Base-by-base conservation (phyloP, 2,329 filamentous ascomycete species). In the Trichoderma pleuroti region DNA sequence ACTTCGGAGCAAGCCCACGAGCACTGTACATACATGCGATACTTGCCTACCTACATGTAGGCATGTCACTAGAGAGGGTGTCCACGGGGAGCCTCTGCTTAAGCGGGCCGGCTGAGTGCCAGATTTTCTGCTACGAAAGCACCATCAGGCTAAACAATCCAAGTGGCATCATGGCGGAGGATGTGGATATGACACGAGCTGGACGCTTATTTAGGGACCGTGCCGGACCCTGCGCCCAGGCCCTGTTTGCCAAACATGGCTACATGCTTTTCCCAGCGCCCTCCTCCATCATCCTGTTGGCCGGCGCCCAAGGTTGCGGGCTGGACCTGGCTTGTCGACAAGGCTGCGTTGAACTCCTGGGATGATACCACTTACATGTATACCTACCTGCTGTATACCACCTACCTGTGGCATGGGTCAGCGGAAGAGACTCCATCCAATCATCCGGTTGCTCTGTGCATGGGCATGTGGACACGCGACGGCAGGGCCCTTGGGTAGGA, bases 181-280 rank as follows among this genome's bases (percentile, higher is more conserved):
- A 14, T 49, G 68, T 70, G 68, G 67, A 56, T 46, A 70, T 70
- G 61, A 64, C 68, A 67, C 62, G 62, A 68, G 70, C 59, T 54
- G 65, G 70, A 67, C 39, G 65, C 70, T 71, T 71, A 71, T 68
- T 67, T 71, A 68, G 70, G 70, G 70, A 71, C 70, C 42, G 54
- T 70, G 63, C 63, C 63, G 42, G 63, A 65, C 63, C 70, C 70
- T 67, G 70, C 54, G 68, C 67, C 59, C 14, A 63, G 67, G 59
- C 46, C 30, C 42, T 70, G 67, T 30, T 61, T 68, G 56, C 66
- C 56, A 52, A 52, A 68, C 56, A 36, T 61, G 66, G 66, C 28
- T 46, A 68, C 56, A 59, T 34, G 56, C 28, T 49, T 52, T 52
- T 30, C 21, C 56, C 66, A 61, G 66, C 39, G 39, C 66, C 56